Base-by-base conservation (phyloP, 345 rosid genomes). In the Hibiscus trionum region DNA sequence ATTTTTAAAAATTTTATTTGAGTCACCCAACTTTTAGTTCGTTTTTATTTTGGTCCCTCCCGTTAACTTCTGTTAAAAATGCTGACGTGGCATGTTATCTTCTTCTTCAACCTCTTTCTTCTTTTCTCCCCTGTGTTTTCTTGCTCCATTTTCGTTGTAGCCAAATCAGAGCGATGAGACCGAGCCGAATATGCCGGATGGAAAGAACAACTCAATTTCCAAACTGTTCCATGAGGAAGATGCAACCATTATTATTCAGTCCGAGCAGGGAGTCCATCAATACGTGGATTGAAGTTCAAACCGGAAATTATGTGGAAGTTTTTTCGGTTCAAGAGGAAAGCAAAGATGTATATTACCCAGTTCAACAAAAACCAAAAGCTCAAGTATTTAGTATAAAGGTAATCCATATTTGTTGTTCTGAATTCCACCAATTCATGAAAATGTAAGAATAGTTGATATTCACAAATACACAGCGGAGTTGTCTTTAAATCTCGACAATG, bases 271-370 rank as follows among this genome's bases (percentile, higher is more conserved):
- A 77, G 58, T 88, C 96, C 46, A 55, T 80, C 21, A 85, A 85
- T 70, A 88, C 93, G 49, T 89, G 94, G 52, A 27, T 85, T 70
- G 94, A 91, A 87, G 93, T 85, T 65, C 92, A 87, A 77, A 86
- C 90, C 1, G 85, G 87, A 75, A 81, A 86, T 69, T 91, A 92
- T n/a, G 63, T 58, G 16, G 84, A 78, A 69, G 82, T 80, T 47
- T 77, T 80, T 8, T 81, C 84, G n/a, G 50, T 76, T 63, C 61
- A 24, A 63, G 85, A 85, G 72, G 21, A 21, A 21, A 79, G 76
- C 69, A 73, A 56, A 16, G 66, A 76, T 33, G 76, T 65, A 21
- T 71, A 80, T 66, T 77, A 61, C 57, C 71, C 71, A 64, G 62
- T 67, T 39, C 79, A 75, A 71, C 88, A 78, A 42, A 89, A 85